A percentile compares a stretch with the other conserved stretches of the same genome.
Conservation (phyloP, 2,329 filamentous ascomycete genomes). For the Colletotrichum australisinense region DNA sequence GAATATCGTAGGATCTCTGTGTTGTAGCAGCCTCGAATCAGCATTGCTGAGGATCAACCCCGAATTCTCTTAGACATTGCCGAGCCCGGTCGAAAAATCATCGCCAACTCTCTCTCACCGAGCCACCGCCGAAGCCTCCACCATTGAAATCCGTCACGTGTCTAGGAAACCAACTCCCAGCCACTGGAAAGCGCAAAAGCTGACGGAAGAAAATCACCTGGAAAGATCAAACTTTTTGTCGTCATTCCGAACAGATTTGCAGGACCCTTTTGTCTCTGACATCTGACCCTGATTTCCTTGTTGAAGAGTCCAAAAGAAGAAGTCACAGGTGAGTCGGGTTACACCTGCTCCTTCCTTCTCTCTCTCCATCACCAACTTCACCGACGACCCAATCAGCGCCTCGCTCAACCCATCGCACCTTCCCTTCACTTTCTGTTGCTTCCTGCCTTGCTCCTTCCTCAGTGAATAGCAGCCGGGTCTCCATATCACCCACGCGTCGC, state of each 20-base stretch:
- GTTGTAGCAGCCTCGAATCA: conserved; percentile 1
- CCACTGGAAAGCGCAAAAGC: neutral
- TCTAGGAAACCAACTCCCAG: neutral
- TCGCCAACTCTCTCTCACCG: neutral
- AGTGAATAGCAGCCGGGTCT: neutral
- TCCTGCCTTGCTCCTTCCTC: neutral
- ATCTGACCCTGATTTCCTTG: neutral
- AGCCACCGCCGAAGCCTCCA: neutral
- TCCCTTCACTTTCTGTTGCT: neutral
- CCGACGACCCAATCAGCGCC: conserved; percentile 1
- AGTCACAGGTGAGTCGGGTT: conserved; percentile 3
- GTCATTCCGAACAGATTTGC: neutral
- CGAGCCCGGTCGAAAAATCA: neutral
- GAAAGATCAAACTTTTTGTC: neutral
- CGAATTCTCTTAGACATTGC: neutral
- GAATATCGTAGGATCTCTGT: neutral
- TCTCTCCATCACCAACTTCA: conserved; percentile 16
- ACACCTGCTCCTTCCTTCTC: conserved; percentile 19
- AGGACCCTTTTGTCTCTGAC: neutral
- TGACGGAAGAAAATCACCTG: neutral
- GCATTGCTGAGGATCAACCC: neutral
- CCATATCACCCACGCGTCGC: neutral
- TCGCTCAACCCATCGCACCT: conserved; percentile 10
- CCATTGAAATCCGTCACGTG: conserved; percentile 1
- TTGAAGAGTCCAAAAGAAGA: neutral